Base-by-base conservation (phyloP, 352 stramenopile species). In the Phytopythium litorale region DNA sequence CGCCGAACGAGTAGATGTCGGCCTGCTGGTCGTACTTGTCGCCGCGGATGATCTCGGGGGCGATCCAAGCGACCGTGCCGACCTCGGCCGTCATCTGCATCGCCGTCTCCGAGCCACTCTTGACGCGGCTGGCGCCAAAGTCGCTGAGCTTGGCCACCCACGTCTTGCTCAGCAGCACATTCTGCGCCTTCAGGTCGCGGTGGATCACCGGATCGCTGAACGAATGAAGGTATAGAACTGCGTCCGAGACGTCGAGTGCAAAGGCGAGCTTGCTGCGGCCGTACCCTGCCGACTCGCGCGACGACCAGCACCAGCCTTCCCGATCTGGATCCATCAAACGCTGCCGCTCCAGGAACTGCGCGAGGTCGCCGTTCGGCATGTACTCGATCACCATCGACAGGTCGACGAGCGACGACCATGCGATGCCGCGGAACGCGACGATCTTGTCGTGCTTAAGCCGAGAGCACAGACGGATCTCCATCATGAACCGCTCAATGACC, bases 1-100 rank as follows among this genome's bases (percentile, higher is more conserved):
- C 66, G 4, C 78, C 78, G 52, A 87, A 84, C 35, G 75, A 85
- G 59, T 87, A 87, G 52, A 87, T 78, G 56, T 87, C 78, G 11
- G 71, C 74, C 40, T 71, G 66, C 38, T 81, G 70, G 33, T 72
- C 70, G 60, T 87, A 87, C 46, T 62, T 64, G 19, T 70, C 73
- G 19, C 71, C 78, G 38, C 73, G 75, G 23, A 87, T 74, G 30
- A 87, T 68, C 62, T 87, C 75, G 0, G 78, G 78, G 0, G 78
- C 78, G 52, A 84, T 87, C 78, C 78, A 87, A 18, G 73, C 64
- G 1, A 79, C 71, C 6, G 78, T 87, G 6, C 78, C 78, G n/a
- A 87, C 71, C 40, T 81, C 77, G 0, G 73, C 75, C 21, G 77
- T 84, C 70, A 77, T 76, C 50, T 73, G 66, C 25, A 51, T 51